Evolutionary conservation across 2,329 filamentous ascomycete genomes (phyloP), one percentile per base, ranked within the genome.

Genomic region (Thielaviopsis euricoi): DNA sequence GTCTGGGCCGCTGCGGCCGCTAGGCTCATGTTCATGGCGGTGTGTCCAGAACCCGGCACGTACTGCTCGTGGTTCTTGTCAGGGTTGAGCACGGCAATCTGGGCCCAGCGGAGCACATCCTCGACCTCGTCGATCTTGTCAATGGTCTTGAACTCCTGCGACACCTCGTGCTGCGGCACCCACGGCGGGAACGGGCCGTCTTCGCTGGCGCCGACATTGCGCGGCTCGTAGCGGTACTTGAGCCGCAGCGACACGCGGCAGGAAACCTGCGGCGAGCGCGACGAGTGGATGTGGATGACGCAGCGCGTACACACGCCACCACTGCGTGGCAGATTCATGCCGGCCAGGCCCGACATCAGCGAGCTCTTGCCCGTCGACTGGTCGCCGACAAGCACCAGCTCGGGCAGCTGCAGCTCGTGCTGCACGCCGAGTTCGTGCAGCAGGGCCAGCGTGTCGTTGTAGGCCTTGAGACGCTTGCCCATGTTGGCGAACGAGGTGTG

Each of bases 351-450:
- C 13, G 82, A 82, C 77, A 79, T 79, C 5, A 79, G 65, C 26
- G 73, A 89, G 0, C 83, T 89, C 66, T 95, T 95, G 0, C 89
- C 90, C 0, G 88, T 85, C 0, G 81, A 87, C 65, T 95, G 89
- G 53, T 95, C 89, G 0, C 89, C 89, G 0, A 95, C 81, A 0
- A 95, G 79, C 6, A 91, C 86, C 10, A 94, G 81, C 63, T 89
- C 87, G 0, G 89, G 88, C 0, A 95, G 72, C 0, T 80, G 79
- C 0, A 88, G 79, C 4, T 82, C 78, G 19, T 86, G 80, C 54
- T 86, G 82, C 0, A 95, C 82, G 0, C 86, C 87, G 0, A 91
- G 76, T 6, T 82, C 76, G 55, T 87, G 81, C 0, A 95, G 76
- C 53, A 85, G 79, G 2, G 79, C 80, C 0, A 89, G 76, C 0